A percentile compares a stretch with the other conserved stretches of the same genome.
Evolutionary conservation across 2,329 filamentous ascomycete genomes (phyloP).

Genomic region (Sporothrix schenckii): DNA sequence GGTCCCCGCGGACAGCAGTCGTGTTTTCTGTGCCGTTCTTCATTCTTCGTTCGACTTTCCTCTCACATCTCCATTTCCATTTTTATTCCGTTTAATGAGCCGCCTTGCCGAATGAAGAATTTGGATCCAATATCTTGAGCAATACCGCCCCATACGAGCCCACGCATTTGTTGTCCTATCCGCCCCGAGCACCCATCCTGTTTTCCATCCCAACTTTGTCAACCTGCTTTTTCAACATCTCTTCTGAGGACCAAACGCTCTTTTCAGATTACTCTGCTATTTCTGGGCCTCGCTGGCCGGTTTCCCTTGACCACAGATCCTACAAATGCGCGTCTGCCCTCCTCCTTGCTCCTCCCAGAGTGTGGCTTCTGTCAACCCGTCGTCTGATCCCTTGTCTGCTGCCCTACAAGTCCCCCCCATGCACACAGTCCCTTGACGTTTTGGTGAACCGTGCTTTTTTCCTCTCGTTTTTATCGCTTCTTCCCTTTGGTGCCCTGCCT

Average conservation of each 20-base stretch:
- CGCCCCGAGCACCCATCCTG: neutral
- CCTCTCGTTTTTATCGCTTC: neutral
- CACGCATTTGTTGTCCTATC: neutral
- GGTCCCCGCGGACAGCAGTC: neutral
- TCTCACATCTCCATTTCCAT: neutral
- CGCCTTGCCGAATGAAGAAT: conserved; percentile 31
- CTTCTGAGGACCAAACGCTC: neutral
- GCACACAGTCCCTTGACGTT: conserved; percentile 1
- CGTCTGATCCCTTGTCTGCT: neutral
- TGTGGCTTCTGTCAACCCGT: neutral
- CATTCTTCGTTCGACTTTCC: neutral
- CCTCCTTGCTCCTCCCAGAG: neutral
- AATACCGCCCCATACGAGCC: conserved; percentile 28
- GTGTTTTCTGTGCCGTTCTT: neutral
- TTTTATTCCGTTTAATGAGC: neutral
- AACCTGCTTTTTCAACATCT: neutral
- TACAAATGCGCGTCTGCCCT: conserved; percentile 4
- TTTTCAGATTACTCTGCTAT: conserved; percentile 1
- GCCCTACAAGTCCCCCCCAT: neutral
- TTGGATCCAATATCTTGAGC: conserved; percentile 29
- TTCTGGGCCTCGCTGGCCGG: conserved; percentile 14
- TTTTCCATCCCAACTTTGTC: conserved; percentile 24
- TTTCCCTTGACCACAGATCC: neutral
- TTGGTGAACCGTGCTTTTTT: conserved; percentile 4
- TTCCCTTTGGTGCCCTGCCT: neutral